These are phyloP conservation scores for Globisporangium cederbergense DNA, from an alignment of 352 stramenopile species.

Conservation along the genomic window DNA sequence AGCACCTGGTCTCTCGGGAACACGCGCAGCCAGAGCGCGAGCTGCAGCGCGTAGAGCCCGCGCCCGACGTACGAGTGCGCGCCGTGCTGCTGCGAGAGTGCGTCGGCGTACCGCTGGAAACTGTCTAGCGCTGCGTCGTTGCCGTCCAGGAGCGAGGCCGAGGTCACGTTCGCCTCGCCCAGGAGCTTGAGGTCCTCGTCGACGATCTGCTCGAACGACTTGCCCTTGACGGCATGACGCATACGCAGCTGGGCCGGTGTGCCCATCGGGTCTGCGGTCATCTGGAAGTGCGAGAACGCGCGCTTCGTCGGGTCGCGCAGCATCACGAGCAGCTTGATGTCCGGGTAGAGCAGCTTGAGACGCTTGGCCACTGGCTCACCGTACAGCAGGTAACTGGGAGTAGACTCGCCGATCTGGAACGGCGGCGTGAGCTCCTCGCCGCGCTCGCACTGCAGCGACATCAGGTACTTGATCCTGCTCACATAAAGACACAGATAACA, in stretches of 20 bases:
- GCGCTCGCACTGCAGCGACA: constrained; percentile 37
- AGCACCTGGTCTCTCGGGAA: constrained; percentile 86
- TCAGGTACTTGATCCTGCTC: constrained; percentile 50
- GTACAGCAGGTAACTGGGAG: constrained; percentile 79
- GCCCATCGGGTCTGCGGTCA: constrained; percentile 85
- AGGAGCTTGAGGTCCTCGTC: constrained; percentile 84
- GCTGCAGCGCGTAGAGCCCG: constrained; percentile 91
- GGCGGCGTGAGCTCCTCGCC: constrained; percentile 37
- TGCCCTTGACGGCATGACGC: constrained; percentile 65
- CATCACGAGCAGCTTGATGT: constrained; percentile 89
- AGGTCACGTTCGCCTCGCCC: constrained; percentile 20
- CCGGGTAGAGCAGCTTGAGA: constrained; percentile 39
- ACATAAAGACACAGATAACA: background rate
- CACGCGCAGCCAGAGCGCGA: constrained; percentile 87
- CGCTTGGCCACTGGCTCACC: constrained; percentile 40
- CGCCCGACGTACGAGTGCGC: constrained; percentile 84
- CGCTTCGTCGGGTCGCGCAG: constrained; percentile 91
- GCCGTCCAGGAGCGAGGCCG: constrained; percentile 17
- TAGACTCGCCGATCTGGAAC: constrained; percentile 86
- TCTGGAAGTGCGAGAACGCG: constrained; percentile 91
- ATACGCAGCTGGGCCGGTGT: constrained; percentile 80
- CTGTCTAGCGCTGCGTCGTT: constrained; percentile 20
- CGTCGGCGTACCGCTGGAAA: constrained; percentile 47
- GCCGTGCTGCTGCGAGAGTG: constrained; percentile 44
- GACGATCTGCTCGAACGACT: constrained; percentile 86